Evolutionary conservation across 1,284 basidiomycete genomes (phyloP), one percentile per base, ranked within the genome.

Genomic region (Moesziomyces parantarcticus): DNA sequence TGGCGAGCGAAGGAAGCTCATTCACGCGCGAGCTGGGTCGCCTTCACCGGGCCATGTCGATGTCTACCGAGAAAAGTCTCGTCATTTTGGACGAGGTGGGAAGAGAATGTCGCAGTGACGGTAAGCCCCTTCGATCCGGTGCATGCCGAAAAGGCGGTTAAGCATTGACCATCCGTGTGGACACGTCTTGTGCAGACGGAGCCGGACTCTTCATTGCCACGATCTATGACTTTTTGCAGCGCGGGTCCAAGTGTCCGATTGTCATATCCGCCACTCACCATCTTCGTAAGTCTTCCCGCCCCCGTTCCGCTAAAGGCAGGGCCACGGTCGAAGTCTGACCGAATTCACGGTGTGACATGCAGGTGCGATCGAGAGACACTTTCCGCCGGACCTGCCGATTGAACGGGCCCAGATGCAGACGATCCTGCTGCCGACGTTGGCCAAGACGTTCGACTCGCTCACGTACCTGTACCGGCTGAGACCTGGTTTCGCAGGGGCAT

Each of bases 81-180:
- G 66, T 75, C 32, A 54, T 75, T 16, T 62, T 75, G 18, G 71
- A 75, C 25, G 71, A 75, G 50, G 71, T 75, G 2, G 71, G 71
- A 16, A 21, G 64, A 42, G 71, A 69, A 26, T 69, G 66, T 49
- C 66, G 67, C 3, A 67, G 66, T 46, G 67, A 75, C 39, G 71
- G 71, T 75, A 45, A 58, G 66, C 11, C 7, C 4, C 21, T 25
- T 2, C 7, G 4, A 3, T 7, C 8, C 3, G 11, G 36, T 1
- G 13, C 4, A 40, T 4, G 5, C 10, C 22, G 21, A 0, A 25
- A 7, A 32, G 8, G 21, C 36, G 22, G 18, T 14, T 16, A 20
- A 42, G 8, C 13, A 7, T 22, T 10, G 16, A 21, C 25, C 39
- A 45, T n/a, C 21, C 40, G 40, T 26, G 43, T 8, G 21, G 16